Conservation (phyloP, 306 rosid species). For the Castanopsis chinensis region DNA sequence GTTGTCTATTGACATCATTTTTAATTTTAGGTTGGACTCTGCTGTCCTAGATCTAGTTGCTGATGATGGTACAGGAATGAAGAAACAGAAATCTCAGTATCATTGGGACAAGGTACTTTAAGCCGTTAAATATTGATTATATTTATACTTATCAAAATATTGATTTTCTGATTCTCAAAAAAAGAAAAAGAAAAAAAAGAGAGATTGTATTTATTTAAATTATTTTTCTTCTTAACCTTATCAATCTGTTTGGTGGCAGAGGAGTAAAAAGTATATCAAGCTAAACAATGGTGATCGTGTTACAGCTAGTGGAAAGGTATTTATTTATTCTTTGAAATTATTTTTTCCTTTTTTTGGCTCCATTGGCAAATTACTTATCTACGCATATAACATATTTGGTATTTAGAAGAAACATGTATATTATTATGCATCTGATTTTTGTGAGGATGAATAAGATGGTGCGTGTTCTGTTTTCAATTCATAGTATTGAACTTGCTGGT, state of each 20-base stretch:
- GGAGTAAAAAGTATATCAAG: constrained; percentile 84
- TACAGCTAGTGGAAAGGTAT: constrained; percentile 94
- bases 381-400: not conserved
- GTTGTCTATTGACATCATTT: constrained; percentile 13
- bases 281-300: constrained; percentile 82
- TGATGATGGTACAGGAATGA: constrained; percentile 76
- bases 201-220: not conserved
- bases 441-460: not conserved
- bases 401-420: not conserved
- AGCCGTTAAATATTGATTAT: constrained; percentile 4
- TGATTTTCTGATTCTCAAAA: too few species aligned
- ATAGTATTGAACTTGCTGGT: not conserved
- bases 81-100: constrained; percentile 77
- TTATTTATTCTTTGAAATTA: constrained; percentile 18
- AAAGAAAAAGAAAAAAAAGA: too few species aligned
- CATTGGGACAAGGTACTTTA: constrained; percentile 90
- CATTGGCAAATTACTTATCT: not conserved
- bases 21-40: constrained; percentile 61
- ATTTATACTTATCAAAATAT: too few species aligned
- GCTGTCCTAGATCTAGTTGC: constrained; percentile 92
- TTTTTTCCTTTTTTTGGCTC: not conserved
- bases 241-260: constrained; percentile 53
- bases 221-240: constrained; percentile 8
- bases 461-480: not conserved
- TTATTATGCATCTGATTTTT: not conserved